Evolutionary conservation across 2,329 filamentous ascomycete genomes (phyloP).

Genomic region (Pseudogymnoascus sp.): DNA sequence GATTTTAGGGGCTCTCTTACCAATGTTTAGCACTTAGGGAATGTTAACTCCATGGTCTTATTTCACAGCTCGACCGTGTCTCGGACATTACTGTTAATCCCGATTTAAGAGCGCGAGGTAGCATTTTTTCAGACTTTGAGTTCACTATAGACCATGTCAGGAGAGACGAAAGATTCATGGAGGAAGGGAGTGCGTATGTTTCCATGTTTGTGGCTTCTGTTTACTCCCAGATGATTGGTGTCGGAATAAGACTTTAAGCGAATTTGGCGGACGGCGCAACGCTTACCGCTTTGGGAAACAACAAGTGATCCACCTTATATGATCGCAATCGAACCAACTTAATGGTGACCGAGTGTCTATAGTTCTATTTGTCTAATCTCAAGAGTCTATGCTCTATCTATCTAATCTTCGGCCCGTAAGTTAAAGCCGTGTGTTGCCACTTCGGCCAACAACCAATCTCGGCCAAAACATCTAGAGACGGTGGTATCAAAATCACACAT

Average conservation of each 20-base stretch:
- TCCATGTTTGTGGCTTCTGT: not conserved
- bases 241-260: not conserved
- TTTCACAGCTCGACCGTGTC: not conserved
- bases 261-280: not conserved
- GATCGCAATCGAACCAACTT: not conserved
- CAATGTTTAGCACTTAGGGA: not conserved
- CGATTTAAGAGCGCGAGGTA: not conserved
- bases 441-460: not conserved
- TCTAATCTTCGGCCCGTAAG: not conserved
- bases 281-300: not conserved
- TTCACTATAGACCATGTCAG: not conserved
- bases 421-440: not conserved
- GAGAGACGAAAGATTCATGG: not conserved
- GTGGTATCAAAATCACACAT: not conserved
- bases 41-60: not conserved
- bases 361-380: not conserved
- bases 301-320: not conserved
- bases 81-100: not conserved
- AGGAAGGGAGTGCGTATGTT: not conserved
- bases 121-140: not conserved
- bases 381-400: not conserved
- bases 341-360: not conserved
- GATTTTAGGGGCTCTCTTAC: not conserved
- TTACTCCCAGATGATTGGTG: not conserved
- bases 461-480: not conserved